Base-by-base conservation (phyloP, 2,329 filamentous ascomycete genomes). In the Trichophyton rubrum region DNA sequence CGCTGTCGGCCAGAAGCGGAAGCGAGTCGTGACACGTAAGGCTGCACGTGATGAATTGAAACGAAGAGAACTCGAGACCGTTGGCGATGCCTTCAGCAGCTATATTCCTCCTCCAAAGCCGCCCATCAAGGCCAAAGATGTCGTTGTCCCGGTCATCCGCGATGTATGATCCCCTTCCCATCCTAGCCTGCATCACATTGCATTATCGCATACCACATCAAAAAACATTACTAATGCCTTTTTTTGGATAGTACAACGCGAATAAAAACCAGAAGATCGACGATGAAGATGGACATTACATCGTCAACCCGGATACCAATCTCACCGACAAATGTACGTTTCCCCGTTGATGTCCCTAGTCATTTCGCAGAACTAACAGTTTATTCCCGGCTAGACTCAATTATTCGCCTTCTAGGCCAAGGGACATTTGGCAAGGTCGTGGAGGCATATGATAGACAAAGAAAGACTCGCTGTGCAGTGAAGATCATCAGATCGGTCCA, bases 341-440 rank as follows among this genome's bases (percentile, higher is more conserved):
- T 59, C 53, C 35, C 41, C 49, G 24, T 35, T 30, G 27, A 30
- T 30, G 1, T 6, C 27, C 27, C 20, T 15, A 41, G 1, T 27
- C 45, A 13, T 47, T 33, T 35, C 6, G 30, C 55, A 53, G 27
- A 11, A 49, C 17, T 66, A 58, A 64, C 59, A 56, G 63, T 41
- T 59, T 51, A 22, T 9, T 33, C 27, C 27, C 27, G 27, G 13
- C 9, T 66, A 96, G 91, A 97, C 74, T 85, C 88, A 76, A 92
- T 99, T 67, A 80, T 87, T 63, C 90, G 90, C 67, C 81, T 97
- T 30, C 85, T 99, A 11, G 93, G 93, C 22, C 93, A 99, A 75
- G 93, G 93, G 64, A 99, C 93, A 0, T 99, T 99, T 71, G 93
- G 93, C 70, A 99, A 99, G 74, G 93, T 99, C 15, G 93, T 99